A percentile compares a stretch with the other conserved stretches of the same genome.
Evolutionary conservation across 495 filamentous ascomycete species (phyloP).

Genomic region (Hypoxylon fragiforme): DNA sequence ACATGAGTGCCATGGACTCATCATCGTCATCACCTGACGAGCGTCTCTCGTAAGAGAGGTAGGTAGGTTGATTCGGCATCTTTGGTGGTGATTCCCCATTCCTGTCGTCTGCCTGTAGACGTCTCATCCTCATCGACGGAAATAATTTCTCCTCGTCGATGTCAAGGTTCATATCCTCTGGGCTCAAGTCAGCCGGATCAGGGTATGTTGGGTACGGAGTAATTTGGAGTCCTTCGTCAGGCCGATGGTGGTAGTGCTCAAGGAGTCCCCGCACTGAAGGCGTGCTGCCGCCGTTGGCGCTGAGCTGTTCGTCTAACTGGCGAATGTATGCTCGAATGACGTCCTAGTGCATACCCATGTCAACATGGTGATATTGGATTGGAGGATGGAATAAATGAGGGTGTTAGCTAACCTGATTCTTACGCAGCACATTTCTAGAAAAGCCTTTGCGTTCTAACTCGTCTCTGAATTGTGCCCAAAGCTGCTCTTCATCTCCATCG

Average conservation of each 20-base stretch:
- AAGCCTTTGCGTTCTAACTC: conserved; percentile 58
- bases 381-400: not conserved
- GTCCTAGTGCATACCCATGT: conserved; percentile 44
- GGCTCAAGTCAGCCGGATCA: conserved; percentile 24
- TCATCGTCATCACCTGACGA: conserved; percentile 39
- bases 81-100: conserved; percentile 15
- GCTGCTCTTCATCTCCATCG: conserved; percentile 48
- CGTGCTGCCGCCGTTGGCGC: conserved; percentile 38
- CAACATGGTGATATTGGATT: conserved; percentile 19
- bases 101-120: conserved; percentile 33
- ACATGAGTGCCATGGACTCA: conserved; percentile 45
- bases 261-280: conserved; percentile 49
- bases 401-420: conserved; percentile 50
- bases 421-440: conserved; percentile 50
- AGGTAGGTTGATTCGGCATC: conserved; percentile 27
- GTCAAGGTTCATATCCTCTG: conserved; percentile 32
- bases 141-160: conserved; percentile 48
- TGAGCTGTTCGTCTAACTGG: conserved; percentile 49
- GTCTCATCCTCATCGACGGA: conserved; percentile 43
- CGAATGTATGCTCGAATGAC: conserved; percentile 59
- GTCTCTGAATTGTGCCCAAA: conserved; percentile 57
- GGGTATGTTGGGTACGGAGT: conserved; percentile 30
- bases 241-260: conserved; percentile 29
- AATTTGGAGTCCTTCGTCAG: conserved; percentile 11
- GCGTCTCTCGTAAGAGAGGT: conserved; percentile 40